phyloP scores from a whole-genome alignment of 345 rosid species.

The rapeseed (Brassica napus) region DNA sequence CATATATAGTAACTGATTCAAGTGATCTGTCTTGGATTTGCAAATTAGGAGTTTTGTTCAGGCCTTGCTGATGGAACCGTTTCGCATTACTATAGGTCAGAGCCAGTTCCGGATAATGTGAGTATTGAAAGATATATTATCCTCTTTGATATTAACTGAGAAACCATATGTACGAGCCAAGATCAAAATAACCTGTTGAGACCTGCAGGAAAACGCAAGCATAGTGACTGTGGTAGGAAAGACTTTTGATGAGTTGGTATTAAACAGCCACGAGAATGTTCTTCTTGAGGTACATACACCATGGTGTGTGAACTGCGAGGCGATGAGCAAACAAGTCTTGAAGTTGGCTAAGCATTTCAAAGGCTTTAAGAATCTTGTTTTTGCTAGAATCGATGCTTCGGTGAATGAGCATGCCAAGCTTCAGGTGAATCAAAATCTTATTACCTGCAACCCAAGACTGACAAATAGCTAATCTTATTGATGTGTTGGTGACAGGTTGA shows the following conservation, averaged over 20 bases:
- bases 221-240: slow-evolving; percentile 66
- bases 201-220: slow-evolving; percentile 58
- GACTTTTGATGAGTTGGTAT: slow-evolving; percentile 71
- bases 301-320: neutral
- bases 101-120: slow-evolving; percentile 61
- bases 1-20: neutral
- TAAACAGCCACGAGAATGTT: slow-evolving; percentile 64
- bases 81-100: slow-evolving; percentile 70
- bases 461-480: neutral
- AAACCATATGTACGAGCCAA: neutral
- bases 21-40: neutral
- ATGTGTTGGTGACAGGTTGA: slow-evolving; percentile 43
- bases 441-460: neutral
- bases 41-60: slow-evolving; percentile 65
- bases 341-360: slow-evolving; percentile 84
- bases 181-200: neutral
- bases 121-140: slow-evolving; percentile 33
- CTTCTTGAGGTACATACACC: slow-evolving; percentile 58
- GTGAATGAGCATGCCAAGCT: slow-evolving; percentile 78
- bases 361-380: slow-evolving; percentile 52
- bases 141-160: neutral
- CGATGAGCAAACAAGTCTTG: neutral
- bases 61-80: slow-evolving; percentile 55
- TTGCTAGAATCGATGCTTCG: slow-evolving; percentile 89
- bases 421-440: slow-evolving; percentile 45